Evolutionary conservation across 129 eudicot genomes (phyloP).

Genomic region (Erigeron canadensis): DNA sequence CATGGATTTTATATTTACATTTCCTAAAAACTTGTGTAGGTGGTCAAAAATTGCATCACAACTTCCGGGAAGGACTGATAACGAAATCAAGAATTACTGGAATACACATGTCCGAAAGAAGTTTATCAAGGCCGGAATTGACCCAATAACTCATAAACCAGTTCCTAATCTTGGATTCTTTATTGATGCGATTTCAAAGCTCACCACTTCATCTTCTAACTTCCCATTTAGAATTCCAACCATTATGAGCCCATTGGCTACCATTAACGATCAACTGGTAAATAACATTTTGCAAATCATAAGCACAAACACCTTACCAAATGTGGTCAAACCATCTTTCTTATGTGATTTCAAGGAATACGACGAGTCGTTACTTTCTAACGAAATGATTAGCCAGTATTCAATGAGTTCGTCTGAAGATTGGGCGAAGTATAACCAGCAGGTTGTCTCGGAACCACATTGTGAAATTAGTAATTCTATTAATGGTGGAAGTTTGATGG

Average conservation of each 20-base stretch:
- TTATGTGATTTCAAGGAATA: constrained; percentile 12
- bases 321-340: constrained; percentile 22
- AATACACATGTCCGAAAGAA: constrained; percentile 41
- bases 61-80: constrained; percentile 17
- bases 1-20: not conserved
- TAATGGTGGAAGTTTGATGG: constrained; percentile 21
- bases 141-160: constrained; percentile 43
- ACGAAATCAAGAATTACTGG: constrained; percentile 32
- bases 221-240: constrained; percentile 17
- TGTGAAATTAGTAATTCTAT: constrained; percentile 16
- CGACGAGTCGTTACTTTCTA: constrained; percentile 19
- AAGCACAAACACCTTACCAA: constrained; percentile 35
- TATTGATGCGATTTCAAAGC: constrained; percentile 21
- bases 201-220: constrained; percentile 19
- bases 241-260: constrained; percentile 22
- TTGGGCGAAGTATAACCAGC: constrained; percentile 26
- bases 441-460: constrained; percentile 9
- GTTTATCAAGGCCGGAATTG: constrained; percentile 42
- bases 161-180: constrained; percentile 28
- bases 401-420: constrained; percentile 30
- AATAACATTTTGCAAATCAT: constrained; percentile 34
- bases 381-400: constrained; percentile 27
- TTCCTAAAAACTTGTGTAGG: constrained; percentile 21
- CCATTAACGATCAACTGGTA: constrained; percentile 32
- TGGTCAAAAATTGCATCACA: constrained; percentile 54